Base-by-base conservation (phyloP, 1,284 basidiomycete genomes). In the Irpex sp. region DNA sequence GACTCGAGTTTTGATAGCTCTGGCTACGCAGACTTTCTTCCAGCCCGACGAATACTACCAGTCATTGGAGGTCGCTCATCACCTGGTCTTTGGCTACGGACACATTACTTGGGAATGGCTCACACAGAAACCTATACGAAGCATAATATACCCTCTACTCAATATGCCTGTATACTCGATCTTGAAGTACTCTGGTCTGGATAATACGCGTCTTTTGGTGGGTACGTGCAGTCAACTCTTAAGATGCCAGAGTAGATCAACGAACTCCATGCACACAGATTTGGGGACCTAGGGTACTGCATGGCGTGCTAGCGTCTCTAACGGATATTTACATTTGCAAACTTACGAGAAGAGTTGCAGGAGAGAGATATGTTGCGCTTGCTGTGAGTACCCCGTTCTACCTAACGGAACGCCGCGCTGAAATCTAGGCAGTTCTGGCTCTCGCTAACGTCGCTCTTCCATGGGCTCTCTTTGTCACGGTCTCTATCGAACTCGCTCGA, bases 21-120 rank as follows among this genome's bases (percentile, higher is more conserved):
- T 96, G 11, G 77, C 81, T 26, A 96, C 93, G 0, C 83, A 85
- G 58, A 95, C 96, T 0, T 94, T 92, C 79, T 99, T 99, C 75
- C 96, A 98, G 74, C 97, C 97, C 1, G 97, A 99, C 77, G 97
- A 99, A 78, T 97, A 94, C 77, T 98, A 91, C 71, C 97, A 99
- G 74, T 87, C 95, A 7, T 84, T 97, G 51, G 97, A 99, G 74
- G 91, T 95, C 36, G 97, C 97, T 0, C 93, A 98, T 74, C 81
- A 82, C 60, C 76, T 90, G 54, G 93, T 97, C 61, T 99, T 94
- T 74, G 95, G 95, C 37, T 95, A 94, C 75, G 97, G 96, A 1
- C 86, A 91, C 71, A 80, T 94, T 47, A 98, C 96, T 34, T 99
- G 97, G 97, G 97, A 99, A 79, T 99, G 97, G 97, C 77, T 85